Evolutionary conservation across 306 rosid species (phyloP).

Genomic region (Vachellia collinsii): DNA sequence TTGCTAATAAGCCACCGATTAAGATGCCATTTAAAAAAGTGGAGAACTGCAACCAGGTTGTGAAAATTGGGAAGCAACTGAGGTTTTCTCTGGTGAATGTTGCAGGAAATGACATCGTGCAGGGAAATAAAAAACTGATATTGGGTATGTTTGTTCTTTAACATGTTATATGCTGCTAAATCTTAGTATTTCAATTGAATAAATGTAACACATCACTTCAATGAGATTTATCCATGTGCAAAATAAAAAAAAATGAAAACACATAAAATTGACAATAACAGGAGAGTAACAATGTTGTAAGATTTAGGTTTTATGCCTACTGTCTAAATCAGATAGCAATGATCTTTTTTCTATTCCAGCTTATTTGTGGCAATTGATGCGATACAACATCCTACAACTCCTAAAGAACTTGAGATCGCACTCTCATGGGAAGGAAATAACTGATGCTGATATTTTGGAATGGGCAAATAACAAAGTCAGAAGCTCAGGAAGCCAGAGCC

Average conservation of each 20-base stretch:
- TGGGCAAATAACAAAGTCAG: conserved; percentile 94
- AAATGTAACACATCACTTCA: neutral
- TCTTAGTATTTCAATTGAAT: conserved; percentile 10
- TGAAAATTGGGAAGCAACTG: conserved; percentile 60
- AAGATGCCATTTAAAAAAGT: conserved; percentile 98
- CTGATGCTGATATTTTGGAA: conserved; percentile 85
- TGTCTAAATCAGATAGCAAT: conserved; percentile 25
- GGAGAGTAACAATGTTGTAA: neutral
- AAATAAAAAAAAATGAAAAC: neutral
- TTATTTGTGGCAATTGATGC: conserved; percentile 97
- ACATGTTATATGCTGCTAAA: neutral
- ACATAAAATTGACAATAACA: neutral
- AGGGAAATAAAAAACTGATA: conserved; percentile 88
- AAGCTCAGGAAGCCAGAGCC: conserved; percentile 75
- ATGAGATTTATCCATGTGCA: neutral
- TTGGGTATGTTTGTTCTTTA: conserved; percentile 56
- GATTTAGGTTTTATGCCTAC: neutral
- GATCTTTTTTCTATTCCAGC: conserved; percentile 55
- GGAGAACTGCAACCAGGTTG: conserved; percentile 95
- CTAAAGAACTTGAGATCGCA: conserved; percentile 90
- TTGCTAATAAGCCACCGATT: conserved; percentile 92
- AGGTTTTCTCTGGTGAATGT: conserved; percentile 75
- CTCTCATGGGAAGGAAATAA: conserved; percentile 90
- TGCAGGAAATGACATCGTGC: conserved; percentile 98
- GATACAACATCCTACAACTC: conserved; percentile 89